Percentiles rank a stretch among this genome's conserved stretches.
These are phyloP conservation scores for Pleoardoris graminearum DNA, from an alignment of 2,329 filamentous ascomycete genomes.

Conservation along the genomic window DNA sequence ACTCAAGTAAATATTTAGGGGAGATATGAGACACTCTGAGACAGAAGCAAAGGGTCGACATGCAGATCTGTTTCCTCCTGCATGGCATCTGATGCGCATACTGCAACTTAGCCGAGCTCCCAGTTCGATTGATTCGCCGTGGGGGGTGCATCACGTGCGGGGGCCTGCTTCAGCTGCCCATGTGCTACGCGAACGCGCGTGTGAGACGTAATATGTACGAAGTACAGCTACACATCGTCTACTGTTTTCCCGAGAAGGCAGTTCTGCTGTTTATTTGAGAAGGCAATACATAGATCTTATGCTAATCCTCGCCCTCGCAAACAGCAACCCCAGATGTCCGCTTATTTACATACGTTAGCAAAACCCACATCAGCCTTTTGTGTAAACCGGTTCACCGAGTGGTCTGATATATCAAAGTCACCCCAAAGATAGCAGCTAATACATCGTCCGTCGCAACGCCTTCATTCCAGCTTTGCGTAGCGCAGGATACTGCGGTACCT, in stretches of 20 bases:
- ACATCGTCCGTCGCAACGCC: no score
- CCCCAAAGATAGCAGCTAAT: no score
- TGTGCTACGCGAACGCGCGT: neutral
- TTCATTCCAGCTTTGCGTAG: no score
- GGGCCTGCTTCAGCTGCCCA: neutral
- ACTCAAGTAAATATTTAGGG: neutral
- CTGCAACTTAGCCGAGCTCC: no score
- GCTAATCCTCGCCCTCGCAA: no score
- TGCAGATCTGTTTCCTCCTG: neutral
- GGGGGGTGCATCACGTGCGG: neutral
- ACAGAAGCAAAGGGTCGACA: neutral
- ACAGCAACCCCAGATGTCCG: no score
- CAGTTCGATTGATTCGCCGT: neutral
- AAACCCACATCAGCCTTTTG: no score
- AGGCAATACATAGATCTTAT: no score
- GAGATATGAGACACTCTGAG: neutral
- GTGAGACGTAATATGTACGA: neutral
- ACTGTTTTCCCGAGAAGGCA: neutral
- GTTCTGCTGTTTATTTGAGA: neutral
- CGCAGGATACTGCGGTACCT: no score
- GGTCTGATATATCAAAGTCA: no score
- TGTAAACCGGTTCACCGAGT: no score
- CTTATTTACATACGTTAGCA: no score
- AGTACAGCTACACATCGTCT: neutral
- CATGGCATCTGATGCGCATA: neutral